Conservation (phyloP, 2,329 filamentous ascomycete species). For the Aspergillus arachidicola region DNA sequence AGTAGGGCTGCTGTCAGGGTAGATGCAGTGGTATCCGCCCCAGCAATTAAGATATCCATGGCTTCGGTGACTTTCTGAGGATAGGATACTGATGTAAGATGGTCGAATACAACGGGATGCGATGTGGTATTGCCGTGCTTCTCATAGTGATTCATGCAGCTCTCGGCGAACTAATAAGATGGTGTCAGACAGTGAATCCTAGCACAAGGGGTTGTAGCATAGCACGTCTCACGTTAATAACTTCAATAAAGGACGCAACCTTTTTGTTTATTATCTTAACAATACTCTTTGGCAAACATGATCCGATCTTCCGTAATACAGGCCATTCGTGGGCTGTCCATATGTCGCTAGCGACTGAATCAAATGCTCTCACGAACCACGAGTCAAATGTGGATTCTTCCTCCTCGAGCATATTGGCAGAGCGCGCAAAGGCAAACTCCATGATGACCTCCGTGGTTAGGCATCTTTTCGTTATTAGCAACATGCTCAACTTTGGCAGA, state of each 20-base stretch:
- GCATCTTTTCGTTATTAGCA: not conserved
- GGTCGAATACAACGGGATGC: conserved; percentile 14
- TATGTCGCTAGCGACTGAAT: not conserved
- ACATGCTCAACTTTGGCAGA: not conserved
- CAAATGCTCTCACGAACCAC: conserved; percentile 7
- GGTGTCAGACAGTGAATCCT: not conserved
- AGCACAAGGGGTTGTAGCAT: not conserved
- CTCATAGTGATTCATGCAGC: conserved; percentile 7
- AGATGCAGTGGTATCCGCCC: conserved; percentile 15
- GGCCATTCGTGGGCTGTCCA: not conserved
- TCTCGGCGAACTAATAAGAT: conserved; percentile 1
- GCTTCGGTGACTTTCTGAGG: conserved; percentile 8
- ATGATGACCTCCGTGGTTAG: conserved; percentile 12
- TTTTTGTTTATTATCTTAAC: not conserved
- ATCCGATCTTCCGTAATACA: not conserved
- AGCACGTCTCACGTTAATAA: not conserved
- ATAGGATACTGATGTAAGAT: conserved; percentile 3
- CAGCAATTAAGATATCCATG: conserved; percentile 14
- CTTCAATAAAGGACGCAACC: not conserved
- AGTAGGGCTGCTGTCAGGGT: conserved; percentile 8
- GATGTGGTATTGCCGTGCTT: conserved; percentile 1
- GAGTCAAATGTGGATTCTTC: not conserved
- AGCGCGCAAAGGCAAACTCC: conserved; percentile 12
- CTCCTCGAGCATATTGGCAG: conserved; percentile 8
- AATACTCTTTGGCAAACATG: not conserved